Evolutionary conservation across 192 early-diverging fungal species (phyloP).

Genomic region (Coemansia erecta): DNA sequence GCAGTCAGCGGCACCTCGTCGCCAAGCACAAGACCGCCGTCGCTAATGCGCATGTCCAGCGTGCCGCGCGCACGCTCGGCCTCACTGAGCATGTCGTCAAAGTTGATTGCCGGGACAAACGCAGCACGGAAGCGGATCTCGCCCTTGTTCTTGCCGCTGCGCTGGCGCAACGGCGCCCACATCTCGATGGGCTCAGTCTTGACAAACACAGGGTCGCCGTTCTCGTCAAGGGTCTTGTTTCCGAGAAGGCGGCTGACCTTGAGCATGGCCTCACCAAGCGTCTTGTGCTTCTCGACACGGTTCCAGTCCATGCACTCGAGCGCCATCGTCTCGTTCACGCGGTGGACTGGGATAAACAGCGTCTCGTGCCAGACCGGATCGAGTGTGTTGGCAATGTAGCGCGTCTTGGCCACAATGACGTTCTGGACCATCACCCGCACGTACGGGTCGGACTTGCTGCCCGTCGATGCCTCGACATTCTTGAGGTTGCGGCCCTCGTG

Average conservation of each 20-base stretch:
- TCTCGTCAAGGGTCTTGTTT: conserved; percentile 22
- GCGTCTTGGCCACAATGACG: conserved; percentile 68
- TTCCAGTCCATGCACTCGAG: conserved; percentile 89
- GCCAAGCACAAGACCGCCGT: conserved; percentile 43
- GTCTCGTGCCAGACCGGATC: conserved; percentile 93
- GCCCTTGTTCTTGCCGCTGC: conserved; percentile 60
- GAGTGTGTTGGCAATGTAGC: conserved; percentile 76
- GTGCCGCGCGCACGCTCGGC: conserved; percentile 34
- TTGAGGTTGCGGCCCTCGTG: conserved; percentile 70
- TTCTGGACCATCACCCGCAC: conserved; percentile 66
- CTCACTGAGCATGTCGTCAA: conserved; percentile 52
- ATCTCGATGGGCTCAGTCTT: conserved; percentile 49
- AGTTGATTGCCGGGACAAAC: conserved; percentile 59
- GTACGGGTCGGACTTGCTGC: conserved; percentile 91
- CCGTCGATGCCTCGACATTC: conserved; percentile 79
- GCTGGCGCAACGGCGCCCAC: conserved; percentile 60
- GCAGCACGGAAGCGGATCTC: conserved; percentile 58
- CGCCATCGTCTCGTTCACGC: conserved; percentile 66
- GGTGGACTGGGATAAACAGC: conserved; percentile 80
- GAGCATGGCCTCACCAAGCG: conserved; percentile 71
- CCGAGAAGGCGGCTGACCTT: conserved; percentile 60
- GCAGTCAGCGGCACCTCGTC: conserved; percentile 26
- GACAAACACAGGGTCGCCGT: conserved; percentile 37
- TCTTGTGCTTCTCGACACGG: conserved; percentile 78
- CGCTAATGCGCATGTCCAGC: conserved; percentile 39